A percentile compares a stretch with the other conserved stretches of the same genome.
These are phyloP conservation scores for Pseudogymnoascus sp. DNA, from an alignment of 2,329 filamentous ascomycete species.

Conservation along the genomic window DNA sequence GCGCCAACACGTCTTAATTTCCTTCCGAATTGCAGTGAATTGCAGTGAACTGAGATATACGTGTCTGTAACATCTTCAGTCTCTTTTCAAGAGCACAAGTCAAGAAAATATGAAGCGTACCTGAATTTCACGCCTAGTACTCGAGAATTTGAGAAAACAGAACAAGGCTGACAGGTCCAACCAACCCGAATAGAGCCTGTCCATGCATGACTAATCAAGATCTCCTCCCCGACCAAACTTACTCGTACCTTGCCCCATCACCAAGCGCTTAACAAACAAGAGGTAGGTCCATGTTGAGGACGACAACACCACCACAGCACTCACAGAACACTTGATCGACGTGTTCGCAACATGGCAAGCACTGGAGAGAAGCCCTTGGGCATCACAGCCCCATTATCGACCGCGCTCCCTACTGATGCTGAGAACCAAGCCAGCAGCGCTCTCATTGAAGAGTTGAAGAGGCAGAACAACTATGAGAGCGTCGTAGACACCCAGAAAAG, in stretches of 20 bases:
- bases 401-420: constrained; percentile 61
- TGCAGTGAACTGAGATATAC: not conserved
- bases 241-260: not conserved
- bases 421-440: constrained; percentile 72
- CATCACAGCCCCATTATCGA: constrained; percentile 77
- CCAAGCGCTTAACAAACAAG: not conserved
- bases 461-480: constrained; percentile 86
- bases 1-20: not conserved
- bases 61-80: not conserved
- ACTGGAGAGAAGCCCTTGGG: constrained; percentile 37
- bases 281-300: not conserved
- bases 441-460: constrained; percentile 75
- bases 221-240: not conserved
- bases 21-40: not conserved
- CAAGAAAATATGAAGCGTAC: not conserved
- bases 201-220: not conserved
- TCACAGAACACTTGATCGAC: constrained; percentile 3
- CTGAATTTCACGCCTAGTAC: not conserved
- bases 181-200: not conserved
- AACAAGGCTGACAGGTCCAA: not conserved
- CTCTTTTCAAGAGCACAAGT: not conserved
- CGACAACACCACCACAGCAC: not conserved
- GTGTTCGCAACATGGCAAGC: constrained; percentile 21
- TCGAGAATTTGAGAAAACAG: not conserved
- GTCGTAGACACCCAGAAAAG: constrained; percentile 75